phyloP scores from a whole-genome alignment of 2,329 filamentous ascomycete species.

The Seiridium cupressi region DNA sequence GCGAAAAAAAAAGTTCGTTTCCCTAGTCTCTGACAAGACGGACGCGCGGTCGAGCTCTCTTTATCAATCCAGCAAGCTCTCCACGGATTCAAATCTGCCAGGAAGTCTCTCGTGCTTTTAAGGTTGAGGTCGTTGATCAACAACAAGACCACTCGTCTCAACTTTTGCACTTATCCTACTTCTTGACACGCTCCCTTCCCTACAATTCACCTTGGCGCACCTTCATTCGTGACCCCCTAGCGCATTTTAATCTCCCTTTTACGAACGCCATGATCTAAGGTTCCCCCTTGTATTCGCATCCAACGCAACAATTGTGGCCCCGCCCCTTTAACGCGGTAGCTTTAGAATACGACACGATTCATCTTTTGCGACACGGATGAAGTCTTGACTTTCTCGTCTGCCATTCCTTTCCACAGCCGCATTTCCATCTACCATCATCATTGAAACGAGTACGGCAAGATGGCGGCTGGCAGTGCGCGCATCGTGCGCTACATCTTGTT shows the following conservation, averaged over 20 bases:
- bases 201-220: neutral
- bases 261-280: conserved; percentile 4
- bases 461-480: conserved; percentile 69
- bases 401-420: neutral
- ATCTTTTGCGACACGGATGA: conserved; percentile 3
- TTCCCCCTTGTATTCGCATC: conserved; percentile 2
- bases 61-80: neutral
- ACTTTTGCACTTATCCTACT: neutral
- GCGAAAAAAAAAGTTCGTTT: neutral
- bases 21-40: neutral
- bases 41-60: neutral
- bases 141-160: neutral
- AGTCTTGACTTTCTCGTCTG: neutral
- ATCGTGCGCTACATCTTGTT: conserved; percentile 78
- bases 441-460: conserved; percentile 20
- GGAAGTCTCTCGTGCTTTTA: neutral
- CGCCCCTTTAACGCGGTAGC: neutral
- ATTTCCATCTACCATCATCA: neutral
- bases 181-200: neutral
- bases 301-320: neutral
- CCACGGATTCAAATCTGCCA: neutral
- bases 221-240: neutral
- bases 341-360: conserved; percentile 2
- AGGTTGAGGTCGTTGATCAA: neutral
- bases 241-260: conserved; percentile 5